phyloP scores from a whole-genome alignment of 139 green algal species.

The Chlamydomonas sp. region DNA sequence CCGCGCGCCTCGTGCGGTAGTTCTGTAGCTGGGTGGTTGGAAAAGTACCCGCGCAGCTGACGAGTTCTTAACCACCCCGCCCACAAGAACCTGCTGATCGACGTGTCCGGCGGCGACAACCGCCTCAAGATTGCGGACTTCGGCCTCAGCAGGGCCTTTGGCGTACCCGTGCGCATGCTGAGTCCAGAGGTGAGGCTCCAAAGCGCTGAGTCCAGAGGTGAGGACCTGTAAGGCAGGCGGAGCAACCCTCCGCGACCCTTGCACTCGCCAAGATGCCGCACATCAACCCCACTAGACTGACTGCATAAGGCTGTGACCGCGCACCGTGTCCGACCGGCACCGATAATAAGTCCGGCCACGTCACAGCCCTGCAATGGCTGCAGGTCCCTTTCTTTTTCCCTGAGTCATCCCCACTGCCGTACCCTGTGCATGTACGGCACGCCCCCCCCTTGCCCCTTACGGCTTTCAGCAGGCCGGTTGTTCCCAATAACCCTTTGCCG shows the following conservation, averaged over 20 bases:
- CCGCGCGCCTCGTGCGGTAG: no score
- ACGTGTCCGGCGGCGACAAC: slow-evolving; percentile 50
- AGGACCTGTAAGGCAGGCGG: neutral
- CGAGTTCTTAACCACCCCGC: slow-evolving; percentile 61
- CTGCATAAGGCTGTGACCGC: no score
- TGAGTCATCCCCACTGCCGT: no score
- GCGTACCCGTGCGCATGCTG: slow-evolving; percentile 32
- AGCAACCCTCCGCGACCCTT: neutral
- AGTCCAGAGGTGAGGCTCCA: slow-evolving; percentile 38
- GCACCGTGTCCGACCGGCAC: no score
- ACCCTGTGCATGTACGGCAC: no score
- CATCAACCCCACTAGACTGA: no score
- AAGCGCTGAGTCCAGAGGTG: neutral
- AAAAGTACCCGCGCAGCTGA: neutral
- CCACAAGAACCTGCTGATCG: slow-evolving; percentile 95
- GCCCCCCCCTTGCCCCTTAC: no score
- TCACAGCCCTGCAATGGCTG: no score
- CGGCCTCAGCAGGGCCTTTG: slow-evolving; percentile 91
- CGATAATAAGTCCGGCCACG: no score
- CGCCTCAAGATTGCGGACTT: slow-evolving; percentile 96
- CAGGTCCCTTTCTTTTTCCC: no score
- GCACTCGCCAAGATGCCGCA: neutral
- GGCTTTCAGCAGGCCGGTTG: no score
- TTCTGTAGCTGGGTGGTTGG: neutral
- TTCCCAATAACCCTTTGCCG: no score